Base-by-base conservation (phyloP, 164 flowering plant species). In the Aristolochia fimbriata region DNA sequence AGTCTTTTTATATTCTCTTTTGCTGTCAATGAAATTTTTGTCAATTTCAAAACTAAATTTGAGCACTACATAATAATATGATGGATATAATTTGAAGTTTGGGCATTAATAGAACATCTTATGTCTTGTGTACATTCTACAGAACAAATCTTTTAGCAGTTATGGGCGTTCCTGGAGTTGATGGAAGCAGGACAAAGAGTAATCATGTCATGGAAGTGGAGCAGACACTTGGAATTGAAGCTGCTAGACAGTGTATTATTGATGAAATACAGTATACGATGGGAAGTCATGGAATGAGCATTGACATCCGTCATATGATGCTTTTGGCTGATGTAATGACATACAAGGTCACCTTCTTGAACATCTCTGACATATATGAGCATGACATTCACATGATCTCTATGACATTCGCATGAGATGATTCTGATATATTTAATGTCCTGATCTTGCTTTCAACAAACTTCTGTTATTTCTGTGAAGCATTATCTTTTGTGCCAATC, bases 261-360 rank as follows among this genome's bases (percentile, higher is more conserved):
- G 76, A 80, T 51, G 93, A 93, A 76, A 91, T 93, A 68, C 65
- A 81, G 31, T 65, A 68, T 43, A 83, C 83, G n/a, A 90, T 93
- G 96, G 47, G 30, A 22, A 52, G 66, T 58, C 94, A 93, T 68
- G 88, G 88, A 56, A 93, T 93, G 97, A 83, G 79, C 72, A 88
- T 93, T 57, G 99, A 93, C 63, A 72, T 76, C 30, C 91, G 97
- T 4, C 99, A 93, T 61, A 93, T 93, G 99, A 90, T 83, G 96
- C 97, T 93, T 72, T 73, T 93, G 51, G 99, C 87, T 51, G 97
- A 93, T 79, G 37, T 85, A 51, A 93, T 93, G 99, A 93, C 97
- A 60, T 85, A 49, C 37, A 80, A 78, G 85, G 96, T 52, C 5
- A 52, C 16, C 30, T 22, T 27, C 15, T 68, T 10, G 4, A 52